Percentiles rank a stretch among this genome's conserved stretches.
phyloP scores from a whole-genome alignment of 164 flowering plant species.

The Nelumbo lutea region DNA sequence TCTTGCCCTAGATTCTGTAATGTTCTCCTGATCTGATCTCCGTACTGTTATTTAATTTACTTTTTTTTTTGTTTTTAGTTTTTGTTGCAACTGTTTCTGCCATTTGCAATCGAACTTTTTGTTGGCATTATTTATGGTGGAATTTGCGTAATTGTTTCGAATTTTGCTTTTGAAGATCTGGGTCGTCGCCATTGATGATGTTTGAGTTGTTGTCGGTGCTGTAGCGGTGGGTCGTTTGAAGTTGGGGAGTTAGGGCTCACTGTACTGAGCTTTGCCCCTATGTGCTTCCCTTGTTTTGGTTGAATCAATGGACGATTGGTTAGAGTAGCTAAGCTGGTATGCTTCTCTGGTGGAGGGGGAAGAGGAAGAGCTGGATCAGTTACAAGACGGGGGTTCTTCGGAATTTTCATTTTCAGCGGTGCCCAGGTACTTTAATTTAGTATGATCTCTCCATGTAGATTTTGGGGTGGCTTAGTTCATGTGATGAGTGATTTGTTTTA shows the following conservation, averaged over 20 bases:
- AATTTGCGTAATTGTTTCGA: neutral
- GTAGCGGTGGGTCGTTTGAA: neutral
- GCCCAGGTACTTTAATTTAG: neutral
- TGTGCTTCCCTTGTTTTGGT: neutral
- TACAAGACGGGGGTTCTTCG: constrained; percentile 20
- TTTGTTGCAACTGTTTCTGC: neutral
- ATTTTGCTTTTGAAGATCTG: neutral
- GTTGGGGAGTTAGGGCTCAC: neutral
- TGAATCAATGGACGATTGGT: neutral
- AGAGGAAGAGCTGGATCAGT: constrained; percentile 8
- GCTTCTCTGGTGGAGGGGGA: neutral
- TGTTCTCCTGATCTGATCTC: constrained; percentile 34
- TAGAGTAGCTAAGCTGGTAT: neutral
- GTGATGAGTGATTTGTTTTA: neutral
- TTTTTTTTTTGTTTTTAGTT: neutral
- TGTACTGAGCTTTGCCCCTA: neutral
- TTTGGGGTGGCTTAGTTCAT: neutral
- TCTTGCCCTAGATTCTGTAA: constrained; percentile 25
- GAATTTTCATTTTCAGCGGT: constrained; percentile 18
- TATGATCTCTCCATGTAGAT: neutral
- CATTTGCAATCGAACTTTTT: neutral
- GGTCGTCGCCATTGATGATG: neutral
- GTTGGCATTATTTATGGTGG: neutral
- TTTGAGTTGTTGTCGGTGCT: neutral
- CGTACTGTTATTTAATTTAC: neutral